Conservation (phyloP, 345 rosid species). For the Moricandia moricandioides region DNA sequence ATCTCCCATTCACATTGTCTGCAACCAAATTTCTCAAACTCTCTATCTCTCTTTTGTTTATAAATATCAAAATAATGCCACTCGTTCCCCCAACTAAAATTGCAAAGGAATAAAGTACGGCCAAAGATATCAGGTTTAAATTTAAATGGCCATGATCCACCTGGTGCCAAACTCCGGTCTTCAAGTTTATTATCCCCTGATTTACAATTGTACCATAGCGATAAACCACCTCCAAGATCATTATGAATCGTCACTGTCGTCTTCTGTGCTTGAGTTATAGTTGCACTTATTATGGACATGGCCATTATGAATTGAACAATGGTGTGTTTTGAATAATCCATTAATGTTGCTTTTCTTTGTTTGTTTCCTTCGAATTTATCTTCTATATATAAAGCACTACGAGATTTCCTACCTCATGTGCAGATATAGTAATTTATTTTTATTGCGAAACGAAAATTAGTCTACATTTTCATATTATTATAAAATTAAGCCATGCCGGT, state of each 20-base stretch:
- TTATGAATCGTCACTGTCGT: neutral
- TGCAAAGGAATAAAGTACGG: slow-evolving; percentile 2
- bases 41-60: neutral
- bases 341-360: neutral
- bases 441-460: too few relatives aligned
- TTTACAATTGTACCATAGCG: slow-evolving; percentile 4
- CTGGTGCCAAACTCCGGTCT: neutral
- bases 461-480: too few relatives aligned
- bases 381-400: neutral
- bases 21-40: neutral
- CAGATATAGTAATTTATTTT: too few relatives aligned
- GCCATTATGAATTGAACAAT: neutral
- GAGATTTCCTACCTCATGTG: neutral
- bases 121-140: neutral
- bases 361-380: neutral
- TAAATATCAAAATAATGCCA: neutral
- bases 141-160: neutral
- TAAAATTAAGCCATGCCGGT: too few relatives aligned
- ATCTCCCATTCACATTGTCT: neutral
- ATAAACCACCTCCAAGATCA: neutral
- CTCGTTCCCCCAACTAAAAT: slow-evolving; percentile 2
- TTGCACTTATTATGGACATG: neutral
- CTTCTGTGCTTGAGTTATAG: neutral
- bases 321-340: neutral
- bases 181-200: neutral